Evolutionary conservation across 2,329 filamentous ascomycete genomes (phyloP), one percentile per base, ranked within the genome.

Genomic region (Phyllachora maydis): DNA sequence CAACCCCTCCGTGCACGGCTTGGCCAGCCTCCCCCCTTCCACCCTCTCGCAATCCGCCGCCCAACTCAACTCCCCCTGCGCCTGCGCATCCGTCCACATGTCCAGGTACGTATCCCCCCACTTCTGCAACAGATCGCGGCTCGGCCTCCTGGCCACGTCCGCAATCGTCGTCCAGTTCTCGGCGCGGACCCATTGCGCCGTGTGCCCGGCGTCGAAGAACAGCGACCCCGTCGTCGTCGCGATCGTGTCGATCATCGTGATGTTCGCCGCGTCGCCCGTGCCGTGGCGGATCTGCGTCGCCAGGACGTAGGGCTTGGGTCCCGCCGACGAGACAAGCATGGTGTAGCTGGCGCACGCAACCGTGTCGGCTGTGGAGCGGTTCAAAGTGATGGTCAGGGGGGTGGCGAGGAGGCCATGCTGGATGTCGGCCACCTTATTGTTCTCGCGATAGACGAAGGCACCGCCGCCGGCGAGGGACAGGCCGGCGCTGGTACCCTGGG

Each of bases 281-380:
- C 27, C 26, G 25, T 47, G 43, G 3, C 43, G 40, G 23, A 47
- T 38, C 29, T 48, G 45, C 5, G 45, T 47, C 3, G 39, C 39
- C 11, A 45, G 35, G 6, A 46, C 41, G 28, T 46, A 46, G 2
- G 40, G 41, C 26, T 37, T 41, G 8, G 35, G 6, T 3, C 42
- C 42, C 2, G 32, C 27, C 6, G 41, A 28, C 5, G 43, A 41
- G 27, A 47, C 41, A 21, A 47, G 26, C 35, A 47, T 36, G 8
- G 42, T 46, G 35, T 47, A 48, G 36, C 40, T 46, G 2, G 43
- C 44, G 28, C 45, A 48, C 6, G 40, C 42, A 12, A 41, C 32
- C 0, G 31, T 34, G 35, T 48, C 45, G 25, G 37, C 37, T 3
- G 36, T 37, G 4, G 33, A 32, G 13, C 32, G 30, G 27, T 29